Evolutionary conservation across 768 basidiomycete genomes (phyloP), one percentile per base, ranked within the genome.

Genomic region (Psilocybe tampanensis): DNA sequence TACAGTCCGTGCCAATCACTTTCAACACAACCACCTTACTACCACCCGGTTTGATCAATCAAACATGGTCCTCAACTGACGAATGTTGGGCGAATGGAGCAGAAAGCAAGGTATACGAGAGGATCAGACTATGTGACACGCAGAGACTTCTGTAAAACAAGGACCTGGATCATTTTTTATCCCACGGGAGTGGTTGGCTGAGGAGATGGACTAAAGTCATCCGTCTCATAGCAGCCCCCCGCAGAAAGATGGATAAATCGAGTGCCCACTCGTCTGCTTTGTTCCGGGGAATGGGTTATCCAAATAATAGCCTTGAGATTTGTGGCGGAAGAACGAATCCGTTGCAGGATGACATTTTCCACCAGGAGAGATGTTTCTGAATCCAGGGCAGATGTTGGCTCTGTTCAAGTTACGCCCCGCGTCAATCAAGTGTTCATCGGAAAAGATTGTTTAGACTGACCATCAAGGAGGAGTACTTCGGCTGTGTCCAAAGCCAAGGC

Each of bases 351-450:
- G 44, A 76, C 80, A 44, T 78, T 72, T 68, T 96, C 94, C 1
- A 96, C 90, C 24, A 78, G 70, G 13, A 75, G 64, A 13, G 86
- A 87, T 0, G 88, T 82, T 29, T 80, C 80, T 15, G 84, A 75
- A 69, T 96, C 94, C 54, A 96, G 77, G 0, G 94, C 94, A 8
- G 91, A 94, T 0, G 94, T 95, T 1, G 94, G 94, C 70, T 96
- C 94, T 95, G 60, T 6, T 36, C 15, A 32, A 33, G 21, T 29
- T 29, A 9, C 33, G 32, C n/a, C n/a, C n/a, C n/a, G n/a, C n/a
- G n/a, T n/a, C n/a, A n/a, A 47, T 54, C n/a, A 15, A 29, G 9
- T 11, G 13, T 1, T 17, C 34, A 34, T 57, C 32, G 29, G 45
- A 36, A 52, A 24, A 19, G 51, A 12, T 39, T 5, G 15, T 8